Base-by-base conservation (phyloP, 371 early-diverging fungal species). In the Batrachochytrium dendrobatidis region DNA sequence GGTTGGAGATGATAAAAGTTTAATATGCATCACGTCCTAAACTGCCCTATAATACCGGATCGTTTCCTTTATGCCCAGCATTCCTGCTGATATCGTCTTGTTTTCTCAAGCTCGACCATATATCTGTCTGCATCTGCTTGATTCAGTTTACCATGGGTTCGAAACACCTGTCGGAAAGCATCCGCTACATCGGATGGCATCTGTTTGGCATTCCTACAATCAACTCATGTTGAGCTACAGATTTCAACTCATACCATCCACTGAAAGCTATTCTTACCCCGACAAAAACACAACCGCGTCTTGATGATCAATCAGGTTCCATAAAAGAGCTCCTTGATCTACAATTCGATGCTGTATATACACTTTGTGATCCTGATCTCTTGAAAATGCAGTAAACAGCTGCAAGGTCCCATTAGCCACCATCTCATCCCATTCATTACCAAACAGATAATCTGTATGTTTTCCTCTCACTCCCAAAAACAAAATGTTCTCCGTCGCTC, bases 401-500 rank as follows among this genome's bases (percentile, higher is more conserved):
- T 61, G 57, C 24, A 95, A 66, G n/a, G 70, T 59, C 1, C 83
- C 83, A 0, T 73, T 66, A 0, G 56, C 43, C 1, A 62, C 76
- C 61, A 81, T 81, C 1, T 49, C 34, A 24, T 82, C 71, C 60
- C 85, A 82, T 64, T 91, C 89, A 2, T 78, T 68, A 0, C 66
- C 69, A 60, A 87, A 94, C 30, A 87, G 79, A 61, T 77, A 86
- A 65, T 97, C 97, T 39, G 73, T 74, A 10, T 79, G 68, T 0
- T 51, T 60, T 57, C 82, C 76, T 54, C 97, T 83, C 63, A 85
- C 89, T 17, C 95, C 95, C 70, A 89, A 87, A 75, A 93, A 87
- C 43, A 95, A 64, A 5, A 75, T 63, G 44, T 88, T 90, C 22
- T 82, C 81, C 65, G 22, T 7, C 31, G 79, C 76, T 10, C 74